phyloP scores from a whole-genome alignment of 2,329 filamentous ascomycete species.

The Talaromyces sp. region DNA sequence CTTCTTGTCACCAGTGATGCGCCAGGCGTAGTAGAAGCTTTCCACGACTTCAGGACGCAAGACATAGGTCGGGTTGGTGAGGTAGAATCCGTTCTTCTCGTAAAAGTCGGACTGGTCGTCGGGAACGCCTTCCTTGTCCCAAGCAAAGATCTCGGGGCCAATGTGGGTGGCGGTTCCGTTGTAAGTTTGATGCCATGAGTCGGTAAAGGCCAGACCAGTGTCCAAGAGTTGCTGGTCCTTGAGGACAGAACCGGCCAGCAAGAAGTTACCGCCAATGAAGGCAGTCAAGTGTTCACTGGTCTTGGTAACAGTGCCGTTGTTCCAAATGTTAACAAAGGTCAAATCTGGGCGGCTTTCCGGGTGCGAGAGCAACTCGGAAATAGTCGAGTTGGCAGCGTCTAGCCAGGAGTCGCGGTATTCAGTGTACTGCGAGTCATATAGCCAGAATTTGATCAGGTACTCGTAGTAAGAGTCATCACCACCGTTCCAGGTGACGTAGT shows the following conservation, averaged over 20 bases:
- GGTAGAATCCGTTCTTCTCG: slow-evolving; percentile 64
- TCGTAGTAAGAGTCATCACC: slow-evolving; percentile 80
- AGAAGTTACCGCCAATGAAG: slow-evolving; percentile 80
- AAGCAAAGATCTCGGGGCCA: slow-evolving; percentile 67
- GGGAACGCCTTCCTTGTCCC: slow-evolving; percentile 50
- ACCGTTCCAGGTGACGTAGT: slow-evolving; percentile 67
- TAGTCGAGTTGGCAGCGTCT: slow-evolving; percentile 67
- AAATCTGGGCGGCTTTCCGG: slow-evolving; percentile 62
- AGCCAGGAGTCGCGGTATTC: slow-evolving; percentile 70
- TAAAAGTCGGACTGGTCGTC: slow-evolving; percentile 54
- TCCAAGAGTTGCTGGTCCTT: slow-evolving; percentile 60
- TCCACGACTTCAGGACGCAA: slow-evolving; percentile 78
- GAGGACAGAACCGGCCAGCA: slow-evolving; percentile 71
- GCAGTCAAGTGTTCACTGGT: slow-evolving; percentile 57
- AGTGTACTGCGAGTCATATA: slow-evolving; percentile 61
- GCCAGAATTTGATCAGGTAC: slow-evolving; percentile 85
- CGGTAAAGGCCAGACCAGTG: slow-evolving; percentile 66
- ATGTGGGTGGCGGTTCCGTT: slow-evolving; percentile 61
- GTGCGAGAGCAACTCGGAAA: slow-evolving; percentile 63
- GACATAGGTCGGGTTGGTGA: slow-evolving; percentile 55
- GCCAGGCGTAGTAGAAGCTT: slow-evolving; percentile 80
- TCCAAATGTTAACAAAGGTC: slow-evolving; percentile 52
- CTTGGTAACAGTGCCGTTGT: slow-evolving; percentile 28
- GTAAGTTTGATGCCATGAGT: slow-evolving; percentile 72
- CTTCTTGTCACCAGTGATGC: slow-evolving; percentile 64